Evolutionary conservation across 345 rosid genomes (phyloP).

Genomic region (Mallotus nudiflorus): DNA sequence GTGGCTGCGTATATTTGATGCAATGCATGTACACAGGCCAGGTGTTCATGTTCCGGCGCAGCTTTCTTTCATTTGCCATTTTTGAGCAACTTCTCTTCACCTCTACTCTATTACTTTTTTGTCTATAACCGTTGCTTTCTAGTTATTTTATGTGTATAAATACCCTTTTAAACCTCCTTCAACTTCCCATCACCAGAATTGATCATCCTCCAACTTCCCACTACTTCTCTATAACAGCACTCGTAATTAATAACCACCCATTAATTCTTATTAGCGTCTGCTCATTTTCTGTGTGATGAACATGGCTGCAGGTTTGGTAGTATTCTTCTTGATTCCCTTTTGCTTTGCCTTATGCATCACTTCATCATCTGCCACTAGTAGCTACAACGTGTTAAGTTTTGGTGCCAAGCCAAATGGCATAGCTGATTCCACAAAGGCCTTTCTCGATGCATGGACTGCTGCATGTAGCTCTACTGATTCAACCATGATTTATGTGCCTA

Average conservation of each 20-base stretch:
- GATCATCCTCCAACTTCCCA: slow-evolving; percentile 1
- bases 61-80: background rate
- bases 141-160: background rate
- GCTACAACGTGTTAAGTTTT: slow-evolving; percentile 37
- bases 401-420: slow-evolving; percentile 49
- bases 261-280: background rate
- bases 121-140: background rate
- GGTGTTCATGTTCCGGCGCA: background rate
- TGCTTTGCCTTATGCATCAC: background rate
- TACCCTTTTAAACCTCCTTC: background rate
- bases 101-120: background rate
- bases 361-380: slow-evolving; percentile 26
- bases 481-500: slow-evolving; percentile 35
- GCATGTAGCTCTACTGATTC: slow-evolving; percentile 41
- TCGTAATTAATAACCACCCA: background rate
- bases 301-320: background rate
- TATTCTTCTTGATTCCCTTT: background rate
- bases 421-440: slow-evolving; percentile 44
- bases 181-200: background rate
- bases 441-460: slow-evolving; percentile 44
- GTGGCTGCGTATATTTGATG: too few relatives aligned
- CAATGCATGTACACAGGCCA: background rate
- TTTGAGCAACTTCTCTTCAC: background rate
- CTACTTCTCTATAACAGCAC: background rate
- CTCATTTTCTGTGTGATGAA: background rate